phyloP scores from a whole-genome alignment of 169 alveolate species.

The Neospora caninum region DNA sequence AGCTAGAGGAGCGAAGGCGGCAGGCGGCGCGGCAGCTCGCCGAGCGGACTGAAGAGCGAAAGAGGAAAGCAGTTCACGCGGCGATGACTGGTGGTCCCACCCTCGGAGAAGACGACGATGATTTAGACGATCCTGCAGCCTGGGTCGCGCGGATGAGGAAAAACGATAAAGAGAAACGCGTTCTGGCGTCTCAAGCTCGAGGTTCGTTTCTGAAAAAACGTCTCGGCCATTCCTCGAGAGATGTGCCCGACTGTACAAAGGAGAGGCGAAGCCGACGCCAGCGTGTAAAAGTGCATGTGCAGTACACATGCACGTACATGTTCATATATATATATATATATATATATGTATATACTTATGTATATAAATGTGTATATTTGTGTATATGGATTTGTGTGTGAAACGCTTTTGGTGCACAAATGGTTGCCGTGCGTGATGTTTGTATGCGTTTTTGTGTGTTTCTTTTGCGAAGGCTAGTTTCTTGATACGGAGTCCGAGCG shows the following conservation, averaged over 20 bases:
- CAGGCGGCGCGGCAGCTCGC: background rate
- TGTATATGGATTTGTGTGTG: background rate
- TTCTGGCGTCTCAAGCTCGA: slow-evolving; percentile 7
- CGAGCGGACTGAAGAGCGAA: background rate
- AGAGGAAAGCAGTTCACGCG: slow-evolving; percentile 13
- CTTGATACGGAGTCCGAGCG: too few relatives aligned
- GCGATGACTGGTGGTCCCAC: background rate
- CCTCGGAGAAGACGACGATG: background rate
- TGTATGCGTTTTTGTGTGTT: too few relatives aligned
- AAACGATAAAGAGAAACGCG: background rate
- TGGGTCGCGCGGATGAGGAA: slow-evolving; percentile 46
- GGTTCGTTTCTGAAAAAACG: background rate
- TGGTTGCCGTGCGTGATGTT: too few relatives aligned
- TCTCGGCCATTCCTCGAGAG: background rate
- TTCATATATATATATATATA: background rate
- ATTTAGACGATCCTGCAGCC: slow-evolving; percentile 22
- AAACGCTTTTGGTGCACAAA: too few relatives aligned
- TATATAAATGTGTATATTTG: background rate
- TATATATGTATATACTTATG: slow-evolving; percentile 52
- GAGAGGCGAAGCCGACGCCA: too few relatives aligned
- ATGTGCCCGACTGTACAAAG: background rate
- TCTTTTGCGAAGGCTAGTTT: too few relatives aligned
- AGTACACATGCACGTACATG: background rate
- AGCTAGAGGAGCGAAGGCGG: background rate
- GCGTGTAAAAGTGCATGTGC: too few relatives aligned